Conservation (phyloP, 108 stramenopile species). For the Pelagomonas calceolata region DNA sequence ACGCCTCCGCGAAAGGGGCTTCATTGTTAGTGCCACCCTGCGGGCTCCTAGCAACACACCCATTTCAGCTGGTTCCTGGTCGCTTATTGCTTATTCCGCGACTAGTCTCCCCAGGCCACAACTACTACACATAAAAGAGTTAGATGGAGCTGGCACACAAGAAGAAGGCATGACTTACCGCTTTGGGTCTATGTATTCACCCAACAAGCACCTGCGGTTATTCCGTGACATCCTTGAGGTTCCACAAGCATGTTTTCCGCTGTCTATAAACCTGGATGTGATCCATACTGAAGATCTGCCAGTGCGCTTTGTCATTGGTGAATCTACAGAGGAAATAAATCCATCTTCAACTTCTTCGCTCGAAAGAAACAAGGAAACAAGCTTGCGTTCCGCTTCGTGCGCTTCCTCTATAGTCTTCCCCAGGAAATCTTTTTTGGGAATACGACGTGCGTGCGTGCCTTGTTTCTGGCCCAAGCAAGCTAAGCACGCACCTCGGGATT, state of each 20-base stretch:
- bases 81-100: too few species aligned
- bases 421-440: background rate
- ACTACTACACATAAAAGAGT: too few species aligned
- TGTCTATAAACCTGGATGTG: background rate
- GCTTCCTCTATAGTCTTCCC: background rate
- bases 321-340: background rate
- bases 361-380: too few species aligned
- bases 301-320: background rate
- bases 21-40: too few species aligned
- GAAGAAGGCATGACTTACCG: too few species aligned
- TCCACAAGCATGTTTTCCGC: background rate
- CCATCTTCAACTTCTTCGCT: too few species aligned
- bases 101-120: too few species aligned
- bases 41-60: too few species aligned
- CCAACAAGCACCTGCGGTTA: background rate
- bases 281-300: background rate
- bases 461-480: background rate
- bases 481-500: background rate
- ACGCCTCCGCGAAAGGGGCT: too few species aligned
- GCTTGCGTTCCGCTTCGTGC: too few species aligned
- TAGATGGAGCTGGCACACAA: too few species aligned
- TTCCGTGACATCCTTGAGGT: background rate
- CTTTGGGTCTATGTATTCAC: background rate
- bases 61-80: too few species aligned
- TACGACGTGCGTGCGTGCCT: background rate